phyloP scores from a whole-genome alignment of 305 asterid genomes.

The Salvia sclarea region DNA sequence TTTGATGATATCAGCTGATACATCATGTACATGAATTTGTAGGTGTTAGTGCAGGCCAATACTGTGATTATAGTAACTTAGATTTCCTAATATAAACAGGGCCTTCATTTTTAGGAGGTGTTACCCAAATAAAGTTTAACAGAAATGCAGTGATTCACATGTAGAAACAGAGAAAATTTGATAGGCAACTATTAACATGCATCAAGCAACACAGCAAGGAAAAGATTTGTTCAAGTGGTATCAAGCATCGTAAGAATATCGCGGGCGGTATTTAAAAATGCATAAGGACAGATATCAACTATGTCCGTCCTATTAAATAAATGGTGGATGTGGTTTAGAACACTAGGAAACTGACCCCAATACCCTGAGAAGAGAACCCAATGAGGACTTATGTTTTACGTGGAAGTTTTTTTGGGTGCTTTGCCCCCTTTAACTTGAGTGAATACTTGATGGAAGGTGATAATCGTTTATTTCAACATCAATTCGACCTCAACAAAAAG shows the following conservation, averaged over 20 bases:
- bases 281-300: background rate
- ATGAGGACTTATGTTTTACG: background rate
- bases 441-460: background rate
- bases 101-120: background rate
- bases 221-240: background rate
- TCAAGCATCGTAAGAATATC: background rate
- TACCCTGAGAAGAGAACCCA: background rate
- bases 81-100: background rate
- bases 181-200: background rate
- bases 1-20: conserved; percentile 20
- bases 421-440: background rate
- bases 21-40: conserved; percentile 32
- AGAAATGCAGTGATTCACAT: background rate
- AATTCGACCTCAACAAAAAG: background rate
- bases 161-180: background rate
- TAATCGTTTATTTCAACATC: background rate
- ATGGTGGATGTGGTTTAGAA: background rate
- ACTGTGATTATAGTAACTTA: background rate
- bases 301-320: background rate
- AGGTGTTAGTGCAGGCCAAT: conserved; percentile 11
- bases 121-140: background rate
- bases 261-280: background rate
- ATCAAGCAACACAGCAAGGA: background rate
- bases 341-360: background rate
- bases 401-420: background rate